Evolutionary conservation across 1,284 basidiomycete genomes (phyloP).

Genomic region (Ustilago bromivora): DNA sequence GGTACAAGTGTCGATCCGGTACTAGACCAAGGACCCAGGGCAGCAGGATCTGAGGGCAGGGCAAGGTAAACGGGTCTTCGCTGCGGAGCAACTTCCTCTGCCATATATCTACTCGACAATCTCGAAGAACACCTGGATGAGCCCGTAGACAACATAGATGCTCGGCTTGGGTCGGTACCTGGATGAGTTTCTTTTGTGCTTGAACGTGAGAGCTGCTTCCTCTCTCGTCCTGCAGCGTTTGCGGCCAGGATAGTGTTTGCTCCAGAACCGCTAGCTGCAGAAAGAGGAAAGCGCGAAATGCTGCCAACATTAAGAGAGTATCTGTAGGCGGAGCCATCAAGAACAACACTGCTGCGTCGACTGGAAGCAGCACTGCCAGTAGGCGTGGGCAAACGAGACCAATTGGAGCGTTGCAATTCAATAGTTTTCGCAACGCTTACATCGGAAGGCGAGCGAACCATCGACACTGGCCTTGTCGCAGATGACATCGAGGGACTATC

Average conservation of each 20-base stretch:
- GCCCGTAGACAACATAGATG: slow-evolving; percentile 10
- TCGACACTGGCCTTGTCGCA: not conserved
- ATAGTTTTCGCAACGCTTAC: no score
- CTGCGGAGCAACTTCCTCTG: slow-evolving; percentile 39
- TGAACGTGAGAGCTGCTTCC: not conserved
- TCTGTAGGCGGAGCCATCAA: slow-evolving; percentile 25
- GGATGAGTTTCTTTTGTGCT: not conserved
- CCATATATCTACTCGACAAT: slow-evolving; percentile 25
- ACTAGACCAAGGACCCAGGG: slow-evolving; percentile 23
- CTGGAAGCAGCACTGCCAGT: slow-evolving; percentile 18
- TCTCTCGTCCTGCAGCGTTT: not conserved
- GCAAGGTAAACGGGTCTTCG: slow-evolving; percentile 31
- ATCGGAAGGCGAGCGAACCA: not conserved
- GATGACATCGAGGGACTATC: not conserved
- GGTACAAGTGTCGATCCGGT: slow-evolving; percentile 1
- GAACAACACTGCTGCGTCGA: slow-evolving; percentile 29
- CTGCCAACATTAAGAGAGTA: slow-evolving; percentile 33
- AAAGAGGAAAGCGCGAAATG: slow-evolving; percentile 20
- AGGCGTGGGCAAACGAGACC: slow-evolving; percentile 11
- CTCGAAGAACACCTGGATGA: slow-evolving; percentile 24
- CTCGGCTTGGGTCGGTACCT: slow-evolving; percentile 23
- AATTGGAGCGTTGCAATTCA: not conserved
- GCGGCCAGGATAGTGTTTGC: slow-evolving; percentile 29
- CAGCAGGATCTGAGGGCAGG: slow-evolving; percentile 32
- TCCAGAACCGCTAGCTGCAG: slow-evolving; percentile 13